phyloP scores from a whole-genome alignment of 306 rosid genomes.

The Ormosia emarginata region DNA sequence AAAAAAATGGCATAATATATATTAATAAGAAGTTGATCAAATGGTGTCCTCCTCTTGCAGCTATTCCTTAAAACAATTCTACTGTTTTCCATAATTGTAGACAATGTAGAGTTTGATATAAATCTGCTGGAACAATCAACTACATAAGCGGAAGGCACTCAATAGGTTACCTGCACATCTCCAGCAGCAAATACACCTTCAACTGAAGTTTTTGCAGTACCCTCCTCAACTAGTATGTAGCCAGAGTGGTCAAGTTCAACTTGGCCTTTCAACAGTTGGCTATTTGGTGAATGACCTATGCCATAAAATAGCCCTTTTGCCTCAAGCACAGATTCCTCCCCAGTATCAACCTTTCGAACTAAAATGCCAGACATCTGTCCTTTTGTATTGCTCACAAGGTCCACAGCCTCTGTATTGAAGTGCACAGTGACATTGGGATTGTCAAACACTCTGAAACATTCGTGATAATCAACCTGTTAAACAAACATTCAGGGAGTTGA shows the following conservation, averaged over 20 bases:
- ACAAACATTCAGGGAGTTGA: constrained; percentile 95
- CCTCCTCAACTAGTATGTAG: constrained; percentile 72
- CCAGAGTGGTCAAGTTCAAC: constrained; percentile 75
- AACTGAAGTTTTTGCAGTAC: constrained; percentile 70
- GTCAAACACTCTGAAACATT: constrained; percentile 99
- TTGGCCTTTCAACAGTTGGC: constrained; percentile 80
- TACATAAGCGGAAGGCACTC: background rate
- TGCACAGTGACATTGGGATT: constrained; percentile 84
- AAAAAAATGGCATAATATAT: background rate
- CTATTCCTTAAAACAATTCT: background rate
- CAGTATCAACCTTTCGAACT: constrained; percentile 59
- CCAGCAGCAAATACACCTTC: constrained; percentile 96
- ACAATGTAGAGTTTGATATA: background rate
- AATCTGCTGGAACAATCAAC: background rate
- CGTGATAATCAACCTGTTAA: constrained; percentile 99
- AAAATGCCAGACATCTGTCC: constrained; percentile 89
- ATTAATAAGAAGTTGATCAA: background rate
- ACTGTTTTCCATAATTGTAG: background rate
- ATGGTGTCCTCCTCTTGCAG: background rate
- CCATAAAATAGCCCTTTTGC: constrained; percentile 95
- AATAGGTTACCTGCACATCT: constrained; percentile 79
- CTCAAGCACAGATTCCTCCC: constrained; percentile 73
- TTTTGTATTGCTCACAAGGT: constrained; percentile 80
- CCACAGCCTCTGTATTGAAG: constrained; percentile 88
- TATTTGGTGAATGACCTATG: constrained; percentile 91